phyloP scores from a whole-genome alignment of 2,329 filamentous ascomycete species.

The Leptographium wingfieldii region DNA sequence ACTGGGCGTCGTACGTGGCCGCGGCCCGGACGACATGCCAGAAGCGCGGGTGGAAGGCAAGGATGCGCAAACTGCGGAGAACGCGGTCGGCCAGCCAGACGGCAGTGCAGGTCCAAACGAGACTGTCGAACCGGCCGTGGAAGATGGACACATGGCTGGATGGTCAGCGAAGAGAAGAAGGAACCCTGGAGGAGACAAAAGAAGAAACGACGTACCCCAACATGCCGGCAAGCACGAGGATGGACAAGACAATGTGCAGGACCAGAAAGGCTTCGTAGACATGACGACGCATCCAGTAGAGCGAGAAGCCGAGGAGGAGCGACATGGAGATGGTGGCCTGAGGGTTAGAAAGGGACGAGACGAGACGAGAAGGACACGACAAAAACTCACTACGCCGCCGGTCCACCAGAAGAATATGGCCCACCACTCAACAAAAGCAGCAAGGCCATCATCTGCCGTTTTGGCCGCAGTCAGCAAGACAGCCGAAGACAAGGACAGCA shows the following conservation, averaged over 20 bases:
- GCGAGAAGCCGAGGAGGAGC: slow-evolving; percentile 30
- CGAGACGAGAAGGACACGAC: background rate
- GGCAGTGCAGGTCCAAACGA: slow-evolving; percentile 3
- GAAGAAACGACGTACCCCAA: slow-evolving; percentile 12
- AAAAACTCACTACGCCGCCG: slow-evolving; percentile 7
- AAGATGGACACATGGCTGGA: slow-evolving; percentile 27
- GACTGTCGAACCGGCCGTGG: slow-evolving; percentile 27
- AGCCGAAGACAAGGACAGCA: background rate
- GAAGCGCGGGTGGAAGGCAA: slow-evolving; percentile 23
- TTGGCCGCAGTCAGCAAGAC: background rate
- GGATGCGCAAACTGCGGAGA: slow-evolving; percentile 27
- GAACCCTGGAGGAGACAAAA: background rate
- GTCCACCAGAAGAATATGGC: slow-evolving; percentile 9
- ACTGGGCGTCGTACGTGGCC: slow-evolving; percentile 22
- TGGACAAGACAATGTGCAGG: slow-evolving; percentile 27
- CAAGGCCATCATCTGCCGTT: background rate
- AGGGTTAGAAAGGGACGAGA: background rate
- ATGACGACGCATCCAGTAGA: slow-evolving; percentile 37
- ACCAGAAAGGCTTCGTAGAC: slow-evolving; percentile 40
- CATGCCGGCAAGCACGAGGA: slow-evolving; percentile 26
- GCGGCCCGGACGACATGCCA: slow-evolving; percentile 14
- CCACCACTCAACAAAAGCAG: background rate
- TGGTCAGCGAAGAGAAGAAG: background rate
- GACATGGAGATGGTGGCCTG: slow-evolving; percentile 32
- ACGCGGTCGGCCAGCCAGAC: slow-evolving; percentile 11